Evolutionary conservation across 768 basidiomycete genomes (phyloP).

Genomic region (Tephrocybe sp.): DNA sequence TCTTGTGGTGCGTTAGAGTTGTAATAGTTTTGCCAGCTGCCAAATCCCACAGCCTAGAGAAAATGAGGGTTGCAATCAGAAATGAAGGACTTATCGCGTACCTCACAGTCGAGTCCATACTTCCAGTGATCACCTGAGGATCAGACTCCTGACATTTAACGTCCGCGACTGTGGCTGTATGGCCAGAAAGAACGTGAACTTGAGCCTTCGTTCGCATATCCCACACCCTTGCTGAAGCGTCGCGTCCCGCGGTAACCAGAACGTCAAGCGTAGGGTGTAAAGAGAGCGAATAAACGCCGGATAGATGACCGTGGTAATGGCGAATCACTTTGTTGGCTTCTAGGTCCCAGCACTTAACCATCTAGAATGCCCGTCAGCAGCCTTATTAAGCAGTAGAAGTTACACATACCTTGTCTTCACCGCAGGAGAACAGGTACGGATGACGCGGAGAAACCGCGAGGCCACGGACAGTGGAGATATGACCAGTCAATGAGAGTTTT

Average conservation of each 20-base stretch:
- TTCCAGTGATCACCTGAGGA: slow-evolving; percentile 96
- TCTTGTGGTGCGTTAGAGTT: slow-evolving; percentile 99
- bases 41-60: slow-evolving; percentile 85
- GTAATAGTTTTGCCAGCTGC: slow-evolving; percentile 97
- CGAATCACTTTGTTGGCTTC: slow-evolving; percentile 99
- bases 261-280: slow-evolving; percentile 96
- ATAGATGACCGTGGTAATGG: slow-evolving; percentile 97
- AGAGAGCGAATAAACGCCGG: slow-evolving; percentile 92
- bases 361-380: slow-evolving; percentile 43
- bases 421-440: slow-evolving; percentile 96
- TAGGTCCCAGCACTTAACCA: slow-evolving; percentile 99
- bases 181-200: slow-evolving; percentile 89
- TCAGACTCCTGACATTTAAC: slow-evolving; percentile 97
- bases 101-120: slow-evolving; percentile 97
- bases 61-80: background rate
- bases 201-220: slow-evolving; percentile 99
- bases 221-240: slow-evolving; percentile 97
- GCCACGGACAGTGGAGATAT: slow-evolving; percentile 95
- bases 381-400: background rate
- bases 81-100: slow-evolving; percentile 27
- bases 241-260: slow-evolving; percentile 92
- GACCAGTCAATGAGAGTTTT: slow-evolving; percentile 94
- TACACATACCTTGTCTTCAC: slow-evolving; percentile 87
- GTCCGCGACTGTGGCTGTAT: slow-evolving; percentile 93
- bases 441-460: slow-evolving; percentile 90